Evolutionary conservation across 1,284 basidiomycete species (phyloP).

Genomic region (Apiotrichum akiyoshidainum): DNA sequence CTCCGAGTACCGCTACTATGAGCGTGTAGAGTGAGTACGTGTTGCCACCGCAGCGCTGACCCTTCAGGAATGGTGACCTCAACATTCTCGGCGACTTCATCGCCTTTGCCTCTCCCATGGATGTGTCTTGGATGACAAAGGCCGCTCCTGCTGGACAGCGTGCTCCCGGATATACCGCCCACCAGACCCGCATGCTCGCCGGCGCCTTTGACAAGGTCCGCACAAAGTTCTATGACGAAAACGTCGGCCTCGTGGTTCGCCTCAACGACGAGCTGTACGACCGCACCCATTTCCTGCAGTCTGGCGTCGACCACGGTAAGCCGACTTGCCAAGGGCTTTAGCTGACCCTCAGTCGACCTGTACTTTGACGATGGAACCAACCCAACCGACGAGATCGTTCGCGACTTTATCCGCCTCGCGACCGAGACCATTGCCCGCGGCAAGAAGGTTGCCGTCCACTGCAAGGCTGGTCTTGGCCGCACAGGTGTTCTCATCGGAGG

Average conservation of each 20-base stretch:
- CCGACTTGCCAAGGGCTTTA: fast-evolving
- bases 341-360: constrained; percentile 52
- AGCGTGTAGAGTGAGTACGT: constrained; percentile 69
- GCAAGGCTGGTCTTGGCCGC: constrained; percentile 53
- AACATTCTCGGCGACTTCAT: constrained; percentile 86
- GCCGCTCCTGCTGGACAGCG: constrained; percentile 1
- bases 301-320: constrained; percentile 72
- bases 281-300: constrained; percentile 72
- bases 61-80: constrained; percentile 79
- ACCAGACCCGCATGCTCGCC: constrained; percentile 57
- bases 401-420: constrained; percentile 79
- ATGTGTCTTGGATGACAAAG: constrained; percentile 27
- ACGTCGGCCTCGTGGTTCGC: constrained; percentile 87
- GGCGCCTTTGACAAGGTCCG: constrained; percentile 81
- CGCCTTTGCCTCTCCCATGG: constrained; percentile 92
- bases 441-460: constrained; percentile 79
- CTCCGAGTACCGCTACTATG: constrained; percentile 68
- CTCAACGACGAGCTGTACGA: constrained; percentile 96
- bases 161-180: constrained; percentile 1
- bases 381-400: constrained; percentile 88
- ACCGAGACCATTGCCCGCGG: constrained; percentile 73
- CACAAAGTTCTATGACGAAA: constrained; percentile 82
- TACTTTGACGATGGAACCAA: constrained; percentile 89
- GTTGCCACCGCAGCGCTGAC: not conserved
- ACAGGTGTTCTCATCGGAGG: constrained; percentile 82